Conservation (phyloP, 2,329 filamentous ascomycete genomes). For the Diaporthe sp. region DNA sequence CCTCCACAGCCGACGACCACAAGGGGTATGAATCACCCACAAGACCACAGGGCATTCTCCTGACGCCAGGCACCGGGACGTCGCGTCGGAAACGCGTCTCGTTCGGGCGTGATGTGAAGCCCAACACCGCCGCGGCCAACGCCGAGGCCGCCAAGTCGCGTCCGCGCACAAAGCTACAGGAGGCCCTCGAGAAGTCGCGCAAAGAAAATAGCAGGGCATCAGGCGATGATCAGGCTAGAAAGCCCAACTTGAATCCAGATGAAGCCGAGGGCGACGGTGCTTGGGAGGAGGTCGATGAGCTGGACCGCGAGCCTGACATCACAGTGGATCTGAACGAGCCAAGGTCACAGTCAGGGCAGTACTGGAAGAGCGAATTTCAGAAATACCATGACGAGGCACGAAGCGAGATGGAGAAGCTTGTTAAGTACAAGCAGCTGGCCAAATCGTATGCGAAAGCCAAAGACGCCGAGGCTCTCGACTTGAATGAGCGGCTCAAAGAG, state of each 20-base stretch:
- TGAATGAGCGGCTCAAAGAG: slow-evolving; percentile 75
- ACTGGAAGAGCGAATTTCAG: slow-evolving; percentile 85
- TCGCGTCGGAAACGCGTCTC: slow-evolving; percentile 74
- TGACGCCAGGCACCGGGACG: slow-evolving; percentile 74
- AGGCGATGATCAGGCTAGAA: slow-evolving; percentile 61
- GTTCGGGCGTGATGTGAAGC: slow-evolving; percentile 69
- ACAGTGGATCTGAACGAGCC: slow-evolving; percentile 81
- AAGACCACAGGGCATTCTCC: slow-evolving; percentile 69
- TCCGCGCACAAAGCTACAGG: slow-evolving; percentile 59
- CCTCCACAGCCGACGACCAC: slow-evolving; percentile 1
- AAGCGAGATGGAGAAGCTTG: slow-evolving; percentile 80
- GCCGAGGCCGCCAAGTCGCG: slow-evolving; percentile 42
- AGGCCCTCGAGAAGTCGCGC: slow-evolving; percentile 59
- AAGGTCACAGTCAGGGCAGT: slow-evolving; percentile 79
- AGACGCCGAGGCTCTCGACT: slow-evolving; percentile 76
- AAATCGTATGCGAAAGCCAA: slow-evolving; percentile 85
- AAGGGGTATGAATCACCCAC: slow-evolving; percentile 56
- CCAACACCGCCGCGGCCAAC: slow-evolving; percentile 48
- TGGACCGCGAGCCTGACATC: slow-evolving; percentile 67
- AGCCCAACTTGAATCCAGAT: slow-evolving; percentile 60
- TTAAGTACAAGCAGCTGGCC: slow-evolving; percentile 83
- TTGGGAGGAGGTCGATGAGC: slow-evolving; percentile 66
- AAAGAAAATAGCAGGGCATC: slow-evolving; percentile 41
- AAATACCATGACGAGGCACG: slow-evolving; percentile 79
- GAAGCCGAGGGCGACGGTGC: slow-evolving; percentile 53